A percentile compares a stretch with the other conserved stretches of the same genome.
Evolutionary conservation across 2,329 filamentous ascomycete genomes (phyloP).

Genomic region (Periconia sp.): DNA sequence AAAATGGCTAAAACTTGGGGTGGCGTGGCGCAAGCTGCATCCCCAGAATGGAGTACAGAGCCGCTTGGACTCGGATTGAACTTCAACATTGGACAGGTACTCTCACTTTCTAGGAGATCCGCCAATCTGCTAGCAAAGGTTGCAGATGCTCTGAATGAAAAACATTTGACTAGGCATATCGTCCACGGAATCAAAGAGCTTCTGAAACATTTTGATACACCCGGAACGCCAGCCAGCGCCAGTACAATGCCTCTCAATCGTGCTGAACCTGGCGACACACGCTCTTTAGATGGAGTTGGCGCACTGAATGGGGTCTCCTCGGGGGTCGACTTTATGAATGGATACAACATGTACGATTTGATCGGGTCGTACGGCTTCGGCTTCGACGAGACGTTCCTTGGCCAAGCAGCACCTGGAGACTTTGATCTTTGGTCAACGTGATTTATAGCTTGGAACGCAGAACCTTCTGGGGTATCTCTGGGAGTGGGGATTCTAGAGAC

Average conservation of each 20-base stretch:
- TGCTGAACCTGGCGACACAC: constrained; percentile 26
- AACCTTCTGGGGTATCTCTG: constrained; percentile 9
- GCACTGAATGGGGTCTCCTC: constrained; percentile 6
- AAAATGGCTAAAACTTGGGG: constrained; percentile 57
- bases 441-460: constrained; percentile 3
- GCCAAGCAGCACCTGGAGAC: constrained; percentile 34
- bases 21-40: constrained; percentile 35
- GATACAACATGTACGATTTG: constrained; percentile 36
- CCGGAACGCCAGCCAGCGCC: constrained; percentile 20
- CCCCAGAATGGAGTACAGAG: constrained; percentile 32
- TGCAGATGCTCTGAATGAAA: constrained; percentile 35
- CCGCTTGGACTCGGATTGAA: constrained; percentile 34
- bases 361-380: constrained; percentile 41
- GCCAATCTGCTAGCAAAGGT: constrained; percentile 33
- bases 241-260: constrained; percentile 21
- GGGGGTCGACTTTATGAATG: constrained; percentile 13
- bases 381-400: constrained; percentile 39
- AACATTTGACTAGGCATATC: constrained; percentile 37
- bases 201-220: constrained; percentile 32
- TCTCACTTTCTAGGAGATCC: constrained; percentile 32
- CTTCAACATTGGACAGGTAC: constrained; percentile 37
- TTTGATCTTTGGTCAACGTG: constrained; percentile 37
- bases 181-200: constrained; percentile 36
- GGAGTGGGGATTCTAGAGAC: constrained; percentile 11
- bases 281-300: constrained; percentile 4